These are phyloP conservation scores for Coemansia brasiliensis DNA, from an alignment of 192 early-diverging fungal species.

Conservation along the genomic window DNA sequence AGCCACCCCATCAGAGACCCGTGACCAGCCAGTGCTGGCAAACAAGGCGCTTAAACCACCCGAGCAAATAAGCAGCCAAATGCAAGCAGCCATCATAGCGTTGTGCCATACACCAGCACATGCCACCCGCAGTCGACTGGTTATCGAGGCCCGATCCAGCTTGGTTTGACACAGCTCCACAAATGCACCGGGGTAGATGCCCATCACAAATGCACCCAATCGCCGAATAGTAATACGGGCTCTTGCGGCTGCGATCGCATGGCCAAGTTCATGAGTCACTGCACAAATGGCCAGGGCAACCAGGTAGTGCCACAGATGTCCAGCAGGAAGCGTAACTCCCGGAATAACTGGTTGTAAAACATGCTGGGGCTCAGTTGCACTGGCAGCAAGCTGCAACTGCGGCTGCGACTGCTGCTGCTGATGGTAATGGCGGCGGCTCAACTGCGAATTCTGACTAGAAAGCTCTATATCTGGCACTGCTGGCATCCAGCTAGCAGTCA, in stretches of 20 bases:
- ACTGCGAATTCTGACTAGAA: too few species aligned
- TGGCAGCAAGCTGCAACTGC: too few species aligned
- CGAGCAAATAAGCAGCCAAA: slow-evolving; percentile 30
- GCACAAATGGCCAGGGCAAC: slow-evolving; percentile 25
- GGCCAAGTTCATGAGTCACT: slow-evolving; percentile 37
- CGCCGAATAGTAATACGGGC: slow-evolving; percentile 11
- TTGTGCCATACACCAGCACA: slow-evolving; percentile 54
- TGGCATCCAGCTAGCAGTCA: background rate
- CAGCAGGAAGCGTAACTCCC: slow-evolving; percentile 38
- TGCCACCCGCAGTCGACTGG: slow-evolving; percentile 24
- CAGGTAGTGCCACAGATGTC: slow-evolving; percentile 34
- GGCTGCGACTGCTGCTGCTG: too few species aligned
- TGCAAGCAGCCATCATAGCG: slow-evolving; percentile 16
- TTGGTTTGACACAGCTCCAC: slow-evolving; percentile 30
- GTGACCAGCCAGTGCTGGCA: slow-evolving; percentile 14
- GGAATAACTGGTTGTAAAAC: slow-evolving; percentile 38
- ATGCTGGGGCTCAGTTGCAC: slow-evolving; percentile 1
- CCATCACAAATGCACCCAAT: slow-evolving; percentile 35
- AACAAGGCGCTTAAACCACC: slow-evolving; percentile 19
- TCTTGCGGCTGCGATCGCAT: slow-evolving; percentile 36
- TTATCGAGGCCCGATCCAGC: slow-evolving; percentile 13
- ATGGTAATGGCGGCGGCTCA: background rate
- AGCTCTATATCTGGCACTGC: too few species aligned
- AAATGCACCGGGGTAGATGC: slow-evolving; percentile 41
- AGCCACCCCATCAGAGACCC: slow-evolving; percentile 20